These are phyloP conservation scores for Nicotiana otophora DNA, from an alignment of 257 asterid genomes.

Conservation along the genomic window DNA sequence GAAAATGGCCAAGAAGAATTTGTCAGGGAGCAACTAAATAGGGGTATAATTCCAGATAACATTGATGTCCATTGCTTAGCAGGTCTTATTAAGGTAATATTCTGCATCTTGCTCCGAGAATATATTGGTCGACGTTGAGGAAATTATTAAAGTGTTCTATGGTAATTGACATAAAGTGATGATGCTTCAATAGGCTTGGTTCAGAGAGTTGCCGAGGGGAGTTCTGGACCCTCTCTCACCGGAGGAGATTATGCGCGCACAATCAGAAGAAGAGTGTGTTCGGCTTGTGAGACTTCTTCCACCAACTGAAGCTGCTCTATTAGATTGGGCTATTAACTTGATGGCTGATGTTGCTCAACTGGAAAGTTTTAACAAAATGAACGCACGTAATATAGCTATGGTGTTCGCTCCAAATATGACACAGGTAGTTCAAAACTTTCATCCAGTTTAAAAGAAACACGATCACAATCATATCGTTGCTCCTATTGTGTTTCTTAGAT, in stretches of 20 bases:
- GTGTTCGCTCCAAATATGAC: conserved; percentile 97
- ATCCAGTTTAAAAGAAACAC: background rate
- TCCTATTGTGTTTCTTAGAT: background rate
- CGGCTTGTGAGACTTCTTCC: conserved; percentile 69
- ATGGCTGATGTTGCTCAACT: conserved; percentile 94
- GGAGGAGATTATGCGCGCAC: conserved; percentile 68
- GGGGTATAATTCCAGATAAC: conserved; percentile 52
- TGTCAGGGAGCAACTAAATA: conserved; percentile 57
- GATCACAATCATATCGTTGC: background rate
- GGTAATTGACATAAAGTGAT: background rate
- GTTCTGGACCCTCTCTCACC: conserved; percentile 70
- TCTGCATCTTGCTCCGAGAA: background rate
- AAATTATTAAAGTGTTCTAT: background rate
- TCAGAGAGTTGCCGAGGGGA: conserved; percentile 82
- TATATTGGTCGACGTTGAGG: background rate
- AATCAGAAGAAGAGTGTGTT: conserved; percentile 66
- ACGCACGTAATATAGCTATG: conserved; percentile 81
- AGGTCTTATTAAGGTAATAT: conserved; percentile 65
- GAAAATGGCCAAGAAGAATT: conserved; percentile 66
- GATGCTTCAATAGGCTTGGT: conserved; percentile 52
- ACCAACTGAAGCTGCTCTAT: conserved; percentile 63
- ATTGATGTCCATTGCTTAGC: conserved; percentile 79
- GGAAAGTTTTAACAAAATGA: conserved; percentile 74
- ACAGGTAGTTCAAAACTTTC: conserved; percentile 37
- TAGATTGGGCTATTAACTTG: conserved; percentile 85